These are phyloP conservation scores for Solanum appendiculatum DNA, from an alignment of 257 asterid species.

Conservation along the genomic window DNA sequence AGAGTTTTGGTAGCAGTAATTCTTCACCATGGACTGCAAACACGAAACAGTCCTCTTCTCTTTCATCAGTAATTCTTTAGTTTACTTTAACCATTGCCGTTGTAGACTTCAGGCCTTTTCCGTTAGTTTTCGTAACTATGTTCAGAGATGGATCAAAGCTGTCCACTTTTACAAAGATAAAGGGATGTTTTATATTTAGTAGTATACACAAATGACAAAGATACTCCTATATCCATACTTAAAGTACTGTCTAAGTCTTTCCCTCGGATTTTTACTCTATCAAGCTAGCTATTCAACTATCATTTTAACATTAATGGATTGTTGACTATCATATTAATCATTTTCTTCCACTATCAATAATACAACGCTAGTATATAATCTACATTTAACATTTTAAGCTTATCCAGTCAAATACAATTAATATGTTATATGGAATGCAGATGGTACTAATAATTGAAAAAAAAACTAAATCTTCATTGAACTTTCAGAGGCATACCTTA, in stretches of 20 bases:
- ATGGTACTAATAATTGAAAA: background rate
- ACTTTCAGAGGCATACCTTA: constrained; percentile 36
- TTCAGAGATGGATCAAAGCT: background rate
- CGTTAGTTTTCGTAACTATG: background rate
- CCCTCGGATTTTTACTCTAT: background rate
- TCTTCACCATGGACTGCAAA: background rate
- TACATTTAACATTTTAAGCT: background rate
- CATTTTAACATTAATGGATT: background rate
- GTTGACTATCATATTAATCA: background rate
- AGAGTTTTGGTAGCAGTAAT: background rate
- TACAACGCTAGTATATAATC: background rate
- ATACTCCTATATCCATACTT: background rate
- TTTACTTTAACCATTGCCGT: background rate
- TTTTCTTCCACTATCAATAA: background rate
- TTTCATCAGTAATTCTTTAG: background rate
- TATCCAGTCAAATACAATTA: background rate
- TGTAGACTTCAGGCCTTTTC: background rate
- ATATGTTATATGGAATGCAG: background rate
- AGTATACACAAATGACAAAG: background rate
- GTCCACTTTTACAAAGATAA: background rate
- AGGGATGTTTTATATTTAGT: background rate
- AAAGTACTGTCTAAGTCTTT: background rate
- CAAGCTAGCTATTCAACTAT: background rate
- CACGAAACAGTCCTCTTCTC: background rate
- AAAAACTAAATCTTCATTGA: background rate